These are phyloP conservation scores for Lasiodiplodia gonubiensis DNA, from an alignment of 2,329 filamentous ascomycete genomes.

Conservation along the genomic window DNA sequence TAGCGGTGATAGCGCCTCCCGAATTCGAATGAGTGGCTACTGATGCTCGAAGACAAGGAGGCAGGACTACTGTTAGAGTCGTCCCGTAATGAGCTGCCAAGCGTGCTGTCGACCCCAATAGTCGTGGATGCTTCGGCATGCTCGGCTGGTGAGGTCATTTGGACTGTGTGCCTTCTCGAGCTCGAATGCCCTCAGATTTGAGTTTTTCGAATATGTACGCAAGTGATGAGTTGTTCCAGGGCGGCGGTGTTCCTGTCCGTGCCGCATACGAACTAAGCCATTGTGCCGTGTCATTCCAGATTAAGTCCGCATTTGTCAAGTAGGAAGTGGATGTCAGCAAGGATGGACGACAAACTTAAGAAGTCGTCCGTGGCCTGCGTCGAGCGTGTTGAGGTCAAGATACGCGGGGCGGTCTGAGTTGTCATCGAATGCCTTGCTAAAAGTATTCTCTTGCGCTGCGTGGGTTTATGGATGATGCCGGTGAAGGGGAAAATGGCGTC, in stretches of 20 bases:
- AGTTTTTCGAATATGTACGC: neutral
- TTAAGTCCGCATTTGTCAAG: no score
- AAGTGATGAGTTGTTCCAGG: neutral
- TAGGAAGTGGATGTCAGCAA: neutral
- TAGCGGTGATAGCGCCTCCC: slow-evolving; percentile 32
- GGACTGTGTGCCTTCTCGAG: neutral
- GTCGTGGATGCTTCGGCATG: slow-evolving; percentile 47
- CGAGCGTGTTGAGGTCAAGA: neutral
- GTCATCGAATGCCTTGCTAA: neutral
- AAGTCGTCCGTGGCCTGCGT: neutral
- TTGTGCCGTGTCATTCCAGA: neutral
- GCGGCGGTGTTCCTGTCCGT: neutral
- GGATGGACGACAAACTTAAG: neutral
- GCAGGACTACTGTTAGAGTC: slow-evolving; percentile 33
- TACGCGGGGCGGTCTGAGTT: neutral
- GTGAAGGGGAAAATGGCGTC: neutral
- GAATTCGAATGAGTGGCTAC: slow-evolving; percentile 34
- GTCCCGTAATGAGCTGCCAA: neutral
- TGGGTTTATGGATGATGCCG: neutral
- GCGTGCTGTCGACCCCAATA: slow-evolving; percentile 47
- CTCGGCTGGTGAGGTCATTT: slow-evolving; percentile 46
- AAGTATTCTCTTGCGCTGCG: neutral
- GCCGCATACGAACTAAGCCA: neutral
- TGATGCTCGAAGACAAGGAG: slow-evolving; percentile 41
- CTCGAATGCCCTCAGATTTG: no score